Conservation (phyloP, 495 filamentous ascomycete species). For the Darksidea phi region DNA sequence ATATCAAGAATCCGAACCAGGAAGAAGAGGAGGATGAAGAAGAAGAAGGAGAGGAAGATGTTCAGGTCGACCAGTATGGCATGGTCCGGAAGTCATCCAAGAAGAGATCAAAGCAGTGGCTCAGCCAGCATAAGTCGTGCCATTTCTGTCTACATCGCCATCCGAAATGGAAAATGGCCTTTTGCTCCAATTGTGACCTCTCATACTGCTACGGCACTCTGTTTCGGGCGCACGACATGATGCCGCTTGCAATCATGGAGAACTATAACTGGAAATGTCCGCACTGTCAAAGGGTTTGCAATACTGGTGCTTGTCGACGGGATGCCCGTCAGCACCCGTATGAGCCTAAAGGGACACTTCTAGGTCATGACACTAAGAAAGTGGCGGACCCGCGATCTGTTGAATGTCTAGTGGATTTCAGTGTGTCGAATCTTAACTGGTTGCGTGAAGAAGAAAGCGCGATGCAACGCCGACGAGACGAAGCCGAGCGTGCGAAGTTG, state of each 20-base stretch:
- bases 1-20: constrained; percentile 50
- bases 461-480: constrained; percentile 50
- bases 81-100: constrained; percentile 50
- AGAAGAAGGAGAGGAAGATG: constrained; percentile 41
- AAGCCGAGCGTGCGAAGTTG: constrained; percentile 52
- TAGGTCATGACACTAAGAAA: constrained; percentile 84
- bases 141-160: constrained; percentile 79
- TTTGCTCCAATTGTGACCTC: constrained; percentile 69
- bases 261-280: constrained; percentile 81
- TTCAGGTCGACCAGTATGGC: constrained; percentile 45
- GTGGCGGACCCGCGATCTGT: constrained; percentile 87
- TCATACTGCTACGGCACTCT: constrained; percentile 86
- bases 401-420: constrained; percentile 82
- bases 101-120: constrained; percentile 50
- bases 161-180: constrained; percentile 73
- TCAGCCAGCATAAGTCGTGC: constrained; percentile 55
- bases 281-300: constrained; percentile 78
- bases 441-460: constrained; percentile 57
- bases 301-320: constrained; percentile 71
- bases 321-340: constrained; percentile 64
- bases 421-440: constrained; percentile 77
- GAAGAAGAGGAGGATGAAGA: constrained; percentile 42
- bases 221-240: constrained; percentile 83
- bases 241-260: constrained; percentile 76
- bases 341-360: constrained; percentile 74